Conservation (phyloP, 2,329 filamentous ascomycete genomes). For the Ascochyta pisi region DNA sequence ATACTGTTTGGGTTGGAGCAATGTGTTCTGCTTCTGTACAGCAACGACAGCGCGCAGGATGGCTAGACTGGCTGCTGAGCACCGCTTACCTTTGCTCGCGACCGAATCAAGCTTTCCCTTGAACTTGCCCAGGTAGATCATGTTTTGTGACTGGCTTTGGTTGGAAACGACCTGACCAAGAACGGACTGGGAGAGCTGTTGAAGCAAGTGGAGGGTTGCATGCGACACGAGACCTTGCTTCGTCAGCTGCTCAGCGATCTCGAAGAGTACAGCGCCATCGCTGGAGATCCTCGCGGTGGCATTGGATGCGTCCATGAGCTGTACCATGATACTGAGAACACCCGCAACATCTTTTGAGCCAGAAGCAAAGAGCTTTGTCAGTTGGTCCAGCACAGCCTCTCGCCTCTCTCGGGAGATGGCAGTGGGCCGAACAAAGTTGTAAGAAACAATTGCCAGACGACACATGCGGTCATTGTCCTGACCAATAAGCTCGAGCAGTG, state of each 20-base stretch:
- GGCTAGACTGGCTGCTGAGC: constrained; percentile 32
- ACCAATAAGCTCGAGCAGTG: constrained; percentile 26
- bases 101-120: constrained; percentile 27
- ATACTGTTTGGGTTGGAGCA: constrained; percentile 35
- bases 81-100: constrained; percentile 29
- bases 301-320: constrained; percentile 46
- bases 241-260: constrained; percentile 37
- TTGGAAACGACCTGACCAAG: constrained; percentile 43
- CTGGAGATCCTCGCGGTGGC: constrained; percentile 44
- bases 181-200: constrained; percentile 34
- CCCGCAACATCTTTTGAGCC: constrained; percentile 13
- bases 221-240: constrained; percentile 19
- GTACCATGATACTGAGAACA: constrained; percentile 37
- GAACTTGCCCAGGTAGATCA: constrained; percentile 39
- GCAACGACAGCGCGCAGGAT: constrained; percentile 35
- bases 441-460: constrained; percentile 22
- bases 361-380: constrained; percentile 26
- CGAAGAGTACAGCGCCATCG: constrained; percentile 33
- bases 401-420: constrained; percentile 42
- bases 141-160: constrained; percentile 44
- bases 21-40: constrained; percentile 29
- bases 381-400: constrained; percentile 40
- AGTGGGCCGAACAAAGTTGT: constrained; percentile 32
- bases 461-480: constrained; percentile 15
- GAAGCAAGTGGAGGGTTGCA: constrained; percentile 29